Evolutionary conservation across 768 basidiomycete species (phyloP).

Genomic region (Lactarius trivialis): DNA sequence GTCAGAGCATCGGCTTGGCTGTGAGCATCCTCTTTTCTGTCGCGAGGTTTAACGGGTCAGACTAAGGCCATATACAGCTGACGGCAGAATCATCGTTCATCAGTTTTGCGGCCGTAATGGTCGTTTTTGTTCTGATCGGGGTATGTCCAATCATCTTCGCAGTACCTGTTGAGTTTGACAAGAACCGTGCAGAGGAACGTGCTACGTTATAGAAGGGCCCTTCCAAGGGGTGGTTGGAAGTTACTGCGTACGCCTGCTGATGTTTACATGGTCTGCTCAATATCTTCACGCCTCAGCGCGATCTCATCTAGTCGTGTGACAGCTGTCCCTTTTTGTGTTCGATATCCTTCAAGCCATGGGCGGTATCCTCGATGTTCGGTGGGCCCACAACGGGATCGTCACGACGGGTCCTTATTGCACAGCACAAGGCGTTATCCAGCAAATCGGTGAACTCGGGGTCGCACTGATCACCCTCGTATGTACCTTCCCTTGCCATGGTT

Average conservation of each 20-base stretch:
- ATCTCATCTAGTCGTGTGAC: constrained; percentile 17
- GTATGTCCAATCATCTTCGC: constrained; percentile 2
- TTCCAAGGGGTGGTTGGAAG: constrained; percentile 6
- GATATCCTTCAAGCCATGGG: constrained; percentile 38
- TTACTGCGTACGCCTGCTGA: constrained; percentile 36
- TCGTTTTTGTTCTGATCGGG: constrained; percentile 3
- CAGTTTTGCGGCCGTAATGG: neutral
- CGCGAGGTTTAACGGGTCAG: neutral
- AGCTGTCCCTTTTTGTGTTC: constrained; percentile 27
- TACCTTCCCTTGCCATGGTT: neutral
- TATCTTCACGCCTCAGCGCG: neutral
- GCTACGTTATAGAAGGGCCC: constrained; percentile 1
- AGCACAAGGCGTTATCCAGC: constrained; percentile 36
- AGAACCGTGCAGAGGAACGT: constrained; percentile 12
- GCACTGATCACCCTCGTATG: constrained; percentile 38
- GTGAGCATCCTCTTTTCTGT: constrained; percentile 22
- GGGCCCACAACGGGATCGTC: constrained; percentile 33
- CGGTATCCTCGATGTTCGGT: constrained; percentile 33
- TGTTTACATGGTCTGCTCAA: constrained; percentile 34
- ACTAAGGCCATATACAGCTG: constrained; percentile 25
- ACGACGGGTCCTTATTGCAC: constrained; percentile 32
- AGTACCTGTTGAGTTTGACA: neutral
- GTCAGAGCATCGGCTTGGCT: constrained; percentile 34
- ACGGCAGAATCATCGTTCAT: constrained; percentile 31
- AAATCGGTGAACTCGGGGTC: constrained; percentile 38